These are phyloP conservation scores for Globisporangium solare DNA, from an alignment of 352 stramenopile species.

Conservation along the genomic window DNA sequence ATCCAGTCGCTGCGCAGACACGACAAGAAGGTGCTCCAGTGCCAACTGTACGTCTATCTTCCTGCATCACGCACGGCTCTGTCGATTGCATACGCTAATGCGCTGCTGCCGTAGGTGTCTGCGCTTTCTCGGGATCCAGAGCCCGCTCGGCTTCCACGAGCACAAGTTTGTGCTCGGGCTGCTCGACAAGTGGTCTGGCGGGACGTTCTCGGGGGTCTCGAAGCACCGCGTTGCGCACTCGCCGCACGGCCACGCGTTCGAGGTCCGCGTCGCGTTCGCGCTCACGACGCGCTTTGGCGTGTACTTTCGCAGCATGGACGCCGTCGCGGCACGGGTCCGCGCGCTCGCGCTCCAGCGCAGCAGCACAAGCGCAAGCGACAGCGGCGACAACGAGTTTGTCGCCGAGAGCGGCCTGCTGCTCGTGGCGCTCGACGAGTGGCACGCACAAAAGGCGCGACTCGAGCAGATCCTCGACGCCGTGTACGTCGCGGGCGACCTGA, in stretches of 20 bases:
- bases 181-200: conserved; percentile 57
- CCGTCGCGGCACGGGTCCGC: conserved; percentile 37
- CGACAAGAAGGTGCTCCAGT: conserved; percentile 60
- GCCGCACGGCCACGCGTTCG: conserved; percentile 40
- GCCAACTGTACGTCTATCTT: conserved; percentile 59
- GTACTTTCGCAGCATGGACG: conserved; percentile 52
- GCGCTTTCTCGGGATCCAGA: conserved; percentile 69
- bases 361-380: too few species aligned
- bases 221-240: conserved; percentile 53
- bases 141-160: conserved; percentile 56
- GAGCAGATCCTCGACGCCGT: conserved; percentile 70
- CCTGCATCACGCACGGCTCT: too few species aligned
- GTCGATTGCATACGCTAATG: too few species aligned
- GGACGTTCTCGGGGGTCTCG: conserved; percentile 42
- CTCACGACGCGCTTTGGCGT: conserved; percentile 58
- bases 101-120: too few species aligned
- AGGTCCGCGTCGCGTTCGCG: conserved; percentile 47
- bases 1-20: conserved; percentile 76
- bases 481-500: conserved; percentile 62
- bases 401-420: conserved; percentile 53
- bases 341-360: too few species aligned
- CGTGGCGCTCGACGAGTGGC: conserved; percentile 62
- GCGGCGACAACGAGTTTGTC: conserved; percentile 66
- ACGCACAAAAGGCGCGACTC: conserved; percentile 36
- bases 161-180: conserved; percentile 71